Conservation (phyloP, 768 basidiomycete genomes). For the Mycena crocata region DNA sequence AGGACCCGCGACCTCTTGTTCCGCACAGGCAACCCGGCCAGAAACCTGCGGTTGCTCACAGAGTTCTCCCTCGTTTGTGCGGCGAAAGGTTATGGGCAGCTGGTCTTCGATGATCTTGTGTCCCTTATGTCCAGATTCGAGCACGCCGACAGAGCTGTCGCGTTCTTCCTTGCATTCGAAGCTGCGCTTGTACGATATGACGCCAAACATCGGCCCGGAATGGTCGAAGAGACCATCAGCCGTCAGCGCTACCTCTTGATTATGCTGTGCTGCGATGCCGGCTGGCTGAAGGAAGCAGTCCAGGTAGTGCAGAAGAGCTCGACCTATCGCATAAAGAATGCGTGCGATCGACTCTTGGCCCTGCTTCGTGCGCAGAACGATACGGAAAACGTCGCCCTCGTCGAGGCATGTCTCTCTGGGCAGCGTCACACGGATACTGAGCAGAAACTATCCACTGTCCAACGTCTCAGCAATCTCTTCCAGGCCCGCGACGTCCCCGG, state of each 20-base stretch:
- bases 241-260: slow-evolving; percentile 26
- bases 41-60: slow-evolving; percentile 16
- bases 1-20: slow-evolving; percentile 29
- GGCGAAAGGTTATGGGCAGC: slow-evolving; percentile 24
- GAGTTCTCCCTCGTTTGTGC: slow-evolving; percentile 32
- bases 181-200: slow-evolving; percentile 22
- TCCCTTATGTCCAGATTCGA: slow-evolving; percentile 20
- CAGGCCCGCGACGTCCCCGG: background rate
- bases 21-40: slow-evolving; percentile 27
- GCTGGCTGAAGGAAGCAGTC: slow-evolving; percentile 31
- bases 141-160: slow-evolving; percentile 2
- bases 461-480: slow-evolving; percentile 4
- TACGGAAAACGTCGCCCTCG: background rate
- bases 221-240: slow-evolving; percentile 13
- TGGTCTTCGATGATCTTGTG: slow-evolving; percentile 31
- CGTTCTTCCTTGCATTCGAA: slow-evolving; percentile 26
- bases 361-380: slow-evolving; percentile 16
- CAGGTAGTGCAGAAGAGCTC: slow-evolving; percentile 18
- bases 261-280: slow-evolving; percentile 28
- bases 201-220: slow-evolving; percentile 12
- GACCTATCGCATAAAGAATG: background rate
- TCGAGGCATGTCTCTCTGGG: background rate
- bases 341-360: slow-evolving; percentile 5
- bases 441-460: background rate
- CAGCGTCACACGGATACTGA: background rate